Evolutionary conservation across 768 basidiomycete species (phyloP).

Genomic region (Phylloporus sp.): DNA sequence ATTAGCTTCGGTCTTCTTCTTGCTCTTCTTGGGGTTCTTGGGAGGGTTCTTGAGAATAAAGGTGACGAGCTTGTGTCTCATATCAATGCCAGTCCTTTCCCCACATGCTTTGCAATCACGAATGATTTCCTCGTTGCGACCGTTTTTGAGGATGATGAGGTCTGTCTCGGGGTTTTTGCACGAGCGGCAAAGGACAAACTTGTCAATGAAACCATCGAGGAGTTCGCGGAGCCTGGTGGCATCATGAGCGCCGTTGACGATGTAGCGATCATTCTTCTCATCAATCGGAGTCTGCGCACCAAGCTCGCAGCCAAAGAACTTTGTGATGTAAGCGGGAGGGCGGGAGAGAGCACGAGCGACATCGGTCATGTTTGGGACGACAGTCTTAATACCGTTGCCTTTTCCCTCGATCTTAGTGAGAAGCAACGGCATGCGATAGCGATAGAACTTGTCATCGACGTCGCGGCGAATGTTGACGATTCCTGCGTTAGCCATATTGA

Average conservation of each 20-base stretch:
- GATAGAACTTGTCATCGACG: slow-evolving; percentile 96
- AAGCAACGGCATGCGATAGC: slow-evolving; percentile 95
- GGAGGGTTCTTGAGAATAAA: slow-evolving; percentile 99
- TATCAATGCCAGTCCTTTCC: slow-evolving; percentile 85
- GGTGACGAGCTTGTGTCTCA: slow-evolving; percentile 94
- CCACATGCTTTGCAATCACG: slow-evolving; percentile 99
- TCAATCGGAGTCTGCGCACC: slow-evolving; percentile 97
- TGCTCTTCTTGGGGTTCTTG: slow-evolving; percentile 73
- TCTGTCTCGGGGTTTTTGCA: slow-evolving; percentile 99
- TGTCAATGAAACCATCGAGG: slow-evolving; percentile 95
- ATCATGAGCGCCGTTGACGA: slow-evolving; percentile 97
- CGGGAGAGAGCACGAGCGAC: slow-evolving; percentile 93
- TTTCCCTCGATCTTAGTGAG: slow-evolving; percentile 97
- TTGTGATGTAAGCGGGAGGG: slow-evolving; percentile 94
- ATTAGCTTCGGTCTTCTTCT: slow-evolving; percentile 52
- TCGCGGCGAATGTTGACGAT: slow-evolving; percentile 93
- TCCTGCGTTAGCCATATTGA: slow-evolving; percentile 80
- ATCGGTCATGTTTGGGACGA: slow-evolving; percentile 97
- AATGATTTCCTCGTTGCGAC: slow-evolving; percentile 78
- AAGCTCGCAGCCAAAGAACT: slow-evolving; percentile 98
- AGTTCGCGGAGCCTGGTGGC: slow-evolving; percentile 89
- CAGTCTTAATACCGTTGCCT: slow-evolving; percentile 99
- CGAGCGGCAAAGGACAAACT: slow-evolving; percentile 93
- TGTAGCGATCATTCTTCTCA: slow-evolving; percentile 96
- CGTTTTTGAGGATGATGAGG: slow-evolving; percentile 81